A percentile compares a stretch with the other conserved stretches of the same genome.
phyloP scores from a whole-genome alignment of 805 yeast genomes.

The Phaffomyces opuntiae region DNA sequence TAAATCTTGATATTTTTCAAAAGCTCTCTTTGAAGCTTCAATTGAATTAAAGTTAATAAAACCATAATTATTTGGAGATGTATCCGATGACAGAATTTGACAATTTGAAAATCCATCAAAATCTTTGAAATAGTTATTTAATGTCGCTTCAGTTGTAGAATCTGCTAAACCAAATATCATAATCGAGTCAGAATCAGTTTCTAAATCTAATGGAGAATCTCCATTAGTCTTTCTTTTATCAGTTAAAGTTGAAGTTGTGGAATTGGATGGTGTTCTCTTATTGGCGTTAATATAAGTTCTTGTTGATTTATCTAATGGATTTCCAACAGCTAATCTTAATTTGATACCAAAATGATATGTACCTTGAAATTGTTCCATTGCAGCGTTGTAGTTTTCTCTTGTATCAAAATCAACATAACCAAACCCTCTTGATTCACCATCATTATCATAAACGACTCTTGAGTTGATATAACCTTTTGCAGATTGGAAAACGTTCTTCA shows the following conservation, averaged over 20 bases:
- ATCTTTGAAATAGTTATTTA: not conserved
- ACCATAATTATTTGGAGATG: not conserved
- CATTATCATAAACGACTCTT: not conserved
- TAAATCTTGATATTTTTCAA: not conserved
- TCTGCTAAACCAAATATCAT: not conserved
- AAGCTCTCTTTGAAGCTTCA: not conserved
- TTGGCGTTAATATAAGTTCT: not conserved
- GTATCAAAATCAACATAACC: not conserved
- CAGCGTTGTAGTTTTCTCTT: not conserved
- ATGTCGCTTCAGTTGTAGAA: not conserved
- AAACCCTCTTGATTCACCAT: not conserved
- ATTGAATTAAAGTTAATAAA: not conserved
- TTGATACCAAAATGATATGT: not conserved
- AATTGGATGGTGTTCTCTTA: not conserved
- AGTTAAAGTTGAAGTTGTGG: no score
- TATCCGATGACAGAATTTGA: not conserved
- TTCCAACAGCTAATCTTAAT: not conserved
- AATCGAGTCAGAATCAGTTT: not conserved
- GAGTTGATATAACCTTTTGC: not conserved
- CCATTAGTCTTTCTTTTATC: no score
- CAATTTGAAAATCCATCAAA: not conserved
- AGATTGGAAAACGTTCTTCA: not conserved
- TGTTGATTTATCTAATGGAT: not conserved
- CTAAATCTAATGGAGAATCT: not conserved
- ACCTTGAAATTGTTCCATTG: not conserved